Conservation (phyloP, 495 filamentous ascomycete species). For the Aspergillus sparsus region DNA sequence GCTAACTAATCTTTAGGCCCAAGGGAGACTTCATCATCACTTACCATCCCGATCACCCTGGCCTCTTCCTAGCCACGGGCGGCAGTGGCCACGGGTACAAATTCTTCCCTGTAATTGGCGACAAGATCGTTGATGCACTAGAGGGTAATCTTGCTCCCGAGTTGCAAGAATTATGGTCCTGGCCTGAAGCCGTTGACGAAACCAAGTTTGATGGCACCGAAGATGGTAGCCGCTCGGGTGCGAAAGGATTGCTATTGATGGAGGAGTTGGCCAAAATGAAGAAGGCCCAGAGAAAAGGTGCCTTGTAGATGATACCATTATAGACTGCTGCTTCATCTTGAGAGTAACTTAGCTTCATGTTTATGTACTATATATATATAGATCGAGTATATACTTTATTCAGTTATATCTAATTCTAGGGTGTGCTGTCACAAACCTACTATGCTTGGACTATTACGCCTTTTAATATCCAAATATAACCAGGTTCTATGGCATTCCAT, state of each 20-base stretch:
- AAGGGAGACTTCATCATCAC: slow-evolving; percentile 78
- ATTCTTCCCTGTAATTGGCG: slow-evolving; percentile 83
- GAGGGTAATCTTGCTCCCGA: slow-evolving; percentile 56
- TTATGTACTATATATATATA: not conserved
- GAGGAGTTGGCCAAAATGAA: slow-evolving; percentile 45
- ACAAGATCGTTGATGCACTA: slow-evolving; percentile 70
- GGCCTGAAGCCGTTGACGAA: slow-evolving; percentile 48
- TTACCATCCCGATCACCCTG: slow-evolving; percentile 66
- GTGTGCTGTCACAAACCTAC: too few relatives aligned
- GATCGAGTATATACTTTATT: not conserved
- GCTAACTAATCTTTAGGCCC: slow-evolving; percentile 38
- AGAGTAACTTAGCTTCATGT: not conserved
- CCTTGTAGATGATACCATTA: slow-evolving; percentile 23
- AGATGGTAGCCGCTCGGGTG: slow-evolving; percentile 51
- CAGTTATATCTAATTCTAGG: too few relatives aligned
- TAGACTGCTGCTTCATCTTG: too few relatives aligned
- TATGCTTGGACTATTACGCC: too few relatives aligned
- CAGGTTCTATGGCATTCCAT: too few relatives aligned
- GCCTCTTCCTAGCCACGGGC: slow-evolving; percentile 79
- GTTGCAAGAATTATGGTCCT: slow-evolving; percentile 68
- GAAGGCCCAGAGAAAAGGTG: slow-evolving; percentile 29
- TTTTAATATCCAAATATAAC: too few relatives aligned
- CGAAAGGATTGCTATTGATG: slow-evolving; percentile 34
- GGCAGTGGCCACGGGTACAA: slow-evolving; percentile 89
- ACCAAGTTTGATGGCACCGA: slow-evolving; percentile 51